A percentile compares a stretch with the other conserved stretches of the same genome.
phyloP scores from a whole-genome alignment of 805 yeast species.

The Wickerhamiella australiensis region DNA sequence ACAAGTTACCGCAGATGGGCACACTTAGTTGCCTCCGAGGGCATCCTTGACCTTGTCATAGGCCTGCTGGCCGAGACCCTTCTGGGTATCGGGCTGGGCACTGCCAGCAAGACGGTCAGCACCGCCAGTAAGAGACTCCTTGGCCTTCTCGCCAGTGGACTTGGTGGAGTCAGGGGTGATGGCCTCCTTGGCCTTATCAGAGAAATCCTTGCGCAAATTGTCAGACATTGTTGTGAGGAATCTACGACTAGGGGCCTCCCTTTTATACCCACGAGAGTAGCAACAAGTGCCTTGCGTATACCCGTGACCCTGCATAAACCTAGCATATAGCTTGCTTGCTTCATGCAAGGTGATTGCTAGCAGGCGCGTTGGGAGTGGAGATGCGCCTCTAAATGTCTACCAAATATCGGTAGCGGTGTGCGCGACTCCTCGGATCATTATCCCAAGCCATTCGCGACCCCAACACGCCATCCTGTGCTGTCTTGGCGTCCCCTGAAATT shows the following conservation, averaged over 20 bases:
- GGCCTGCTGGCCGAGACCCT: constrained; percentile 45
- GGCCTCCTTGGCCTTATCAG: constrained; percentile 56
- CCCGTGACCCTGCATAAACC: background rate
- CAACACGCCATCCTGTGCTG: too few species aligned
- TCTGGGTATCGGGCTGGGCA: constrained; percentile 42
- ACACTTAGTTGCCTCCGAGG: background rate
- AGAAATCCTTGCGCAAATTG: constrained; percentile 60
- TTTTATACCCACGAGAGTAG: constrained; percentile 7
- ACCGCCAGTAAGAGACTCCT: constrained; percentile 54
- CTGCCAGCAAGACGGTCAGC: constrained; percentile 51
- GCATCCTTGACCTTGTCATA: constrained; percentile 15
- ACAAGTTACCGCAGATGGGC: background rate
- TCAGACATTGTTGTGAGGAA: constrained; percentile 19
- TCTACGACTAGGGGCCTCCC: background rate
- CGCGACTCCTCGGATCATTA: too few species aligned
- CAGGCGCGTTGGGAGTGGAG: background rate
- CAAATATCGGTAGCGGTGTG: too few species aligned
- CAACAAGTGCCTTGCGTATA: background rate
- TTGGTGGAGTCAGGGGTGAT: constrained; percentile 62
- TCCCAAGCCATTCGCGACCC: too few species aligned
- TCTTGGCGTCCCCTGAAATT: too few species aligned
- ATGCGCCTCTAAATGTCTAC: background rate
- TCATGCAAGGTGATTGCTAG: background rate
- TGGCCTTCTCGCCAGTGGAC: constrained; percentile 48
- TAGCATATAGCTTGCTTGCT: constrained; percentile 6